phyloP scores from a whole-genome alignment of 768 basidiomycete species.

The Rhizopogon vulgaris region DNA sequence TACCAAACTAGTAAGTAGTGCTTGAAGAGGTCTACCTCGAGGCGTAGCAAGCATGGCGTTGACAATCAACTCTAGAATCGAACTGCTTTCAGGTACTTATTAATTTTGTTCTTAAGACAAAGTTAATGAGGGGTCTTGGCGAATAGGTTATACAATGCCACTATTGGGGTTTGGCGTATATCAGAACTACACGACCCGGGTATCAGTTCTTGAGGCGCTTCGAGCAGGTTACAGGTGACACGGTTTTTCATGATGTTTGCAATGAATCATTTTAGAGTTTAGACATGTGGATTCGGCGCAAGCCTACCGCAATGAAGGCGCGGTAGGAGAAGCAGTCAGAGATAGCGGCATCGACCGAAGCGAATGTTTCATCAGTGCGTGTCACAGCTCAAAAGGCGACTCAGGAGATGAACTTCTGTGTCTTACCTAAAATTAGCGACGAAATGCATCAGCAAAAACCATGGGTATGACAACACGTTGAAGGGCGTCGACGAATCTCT shows the following conservation, averaged over 20 bases:
- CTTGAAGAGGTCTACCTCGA: not conserved
- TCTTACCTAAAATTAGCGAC: slow-evolving; percentile 40
- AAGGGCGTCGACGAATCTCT: slow-evolving; percentile 59
- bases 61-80: slow-evolving; percentile 26
- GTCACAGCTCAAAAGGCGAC: slow-evolving; percentile 3
- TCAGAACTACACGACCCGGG: slow-evolving; percentile 50
- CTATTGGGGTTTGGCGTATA: slow-evolving; percentile 68
- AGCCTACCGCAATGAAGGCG: slow-evolving; percentile 58
- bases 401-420: not conserved
- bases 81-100: slow-evolving; percentile 30
- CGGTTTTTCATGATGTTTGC: not conserved
- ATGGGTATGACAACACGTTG: slow-evolving; percentile 59
- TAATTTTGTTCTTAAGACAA: slow-evolving; percentile 3
- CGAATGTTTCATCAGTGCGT: slow-evolving; percentile 69
- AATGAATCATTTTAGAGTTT: slow-evolving; percentile 15
- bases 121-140: not conserved
- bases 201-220: slow-evolving; percentile 57
- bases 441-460: slow-evolving; percentile 51
- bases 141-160: slow-evolving; percentile 52
- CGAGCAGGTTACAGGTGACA: slow-evolving; percentile 57
- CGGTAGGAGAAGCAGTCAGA: slow-evolving; percentile 52
- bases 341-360: slow-evolving; percentile 49
- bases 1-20: not conserved
- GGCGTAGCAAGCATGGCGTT: slow-evolving; percentile 13
- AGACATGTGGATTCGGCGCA: slow-evolving; percentile 73